Evolutionary conservation across 495 filamentous ascomycete species (phyloP).

Genomic region (Hypoxylon lenormandii): DNA sequence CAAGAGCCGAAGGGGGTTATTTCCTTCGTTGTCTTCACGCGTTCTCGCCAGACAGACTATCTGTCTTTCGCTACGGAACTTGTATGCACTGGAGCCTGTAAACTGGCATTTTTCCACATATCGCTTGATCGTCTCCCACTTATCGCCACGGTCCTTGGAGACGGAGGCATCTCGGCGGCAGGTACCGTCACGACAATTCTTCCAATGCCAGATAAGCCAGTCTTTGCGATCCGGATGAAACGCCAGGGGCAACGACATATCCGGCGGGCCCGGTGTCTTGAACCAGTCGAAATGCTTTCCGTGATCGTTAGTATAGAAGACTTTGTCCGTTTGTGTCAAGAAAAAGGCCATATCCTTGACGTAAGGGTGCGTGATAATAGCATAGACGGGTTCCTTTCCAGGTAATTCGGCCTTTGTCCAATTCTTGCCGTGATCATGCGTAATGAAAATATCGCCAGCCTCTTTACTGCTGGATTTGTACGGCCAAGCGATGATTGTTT

Average conservation of each 20-base stretch:
- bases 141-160: slow-evolving; percentile 77
- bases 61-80: slow-evolving; percentile 71
- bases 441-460: slow-evolving; percentile 70
- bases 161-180: slow-evolving; percentile 79
- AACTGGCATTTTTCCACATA: slow-evolving; percentile 85
- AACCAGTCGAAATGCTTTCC: slow-evolving; percentile 76
- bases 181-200: slow-evolving; percentile 67
- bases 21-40: slow-evolving; percentile 70
- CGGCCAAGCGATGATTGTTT: slow-evolving; percentile 87
- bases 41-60: slow-evolving; percentile 83
- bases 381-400: slow-evolving; percentile 70
- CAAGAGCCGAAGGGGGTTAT: slow-evolving; percentile 74
- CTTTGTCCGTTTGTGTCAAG: slow-evolving; percentile 73
- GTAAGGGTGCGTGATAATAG: slow-evolving; percentile 79
- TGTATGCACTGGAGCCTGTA: slow-evolving; percentile 70
- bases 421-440: slow-evolving; percentile 84
- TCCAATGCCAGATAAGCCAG: slow-evolving; percentile 91
- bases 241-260: slow-evolving; percentile 58
- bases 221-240: slow-evolving; percentile 86
- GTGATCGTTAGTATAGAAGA: slow-evolving; percentile 82
- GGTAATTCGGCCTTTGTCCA: slow-evolving; percentile 72
- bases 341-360: slow-evolving; percentile 87
- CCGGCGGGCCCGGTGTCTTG: slow-evolving; percentile 65
- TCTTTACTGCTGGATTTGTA: slow-evolving; percentile 50
- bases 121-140: slow-evolving; percentile 75